Evolutionary conservation across 352 stramenopile genomes (phyloP), one percentile per base, ranked within the genome.

Genomic region (Phytophthora lateralis): DNA sequence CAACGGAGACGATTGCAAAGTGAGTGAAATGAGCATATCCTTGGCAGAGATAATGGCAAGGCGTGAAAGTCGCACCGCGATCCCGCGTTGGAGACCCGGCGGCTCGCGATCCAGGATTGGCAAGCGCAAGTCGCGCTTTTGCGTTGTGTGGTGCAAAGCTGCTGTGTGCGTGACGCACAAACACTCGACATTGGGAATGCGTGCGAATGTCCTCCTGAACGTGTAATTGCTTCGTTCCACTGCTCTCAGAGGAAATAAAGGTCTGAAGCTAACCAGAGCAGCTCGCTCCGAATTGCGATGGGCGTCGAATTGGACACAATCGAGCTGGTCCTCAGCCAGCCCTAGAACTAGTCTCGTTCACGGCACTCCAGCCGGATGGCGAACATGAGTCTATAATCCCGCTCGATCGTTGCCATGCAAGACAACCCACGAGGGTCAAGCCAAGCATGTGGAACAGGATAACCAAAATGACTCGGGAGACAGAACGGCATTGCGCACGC

Each of bases 1-100:
- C 6, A 48, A 32, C 42, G 21, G 11, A 39, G 34, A 21, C 44
- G 26, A 24, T 54, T 54, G 54, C 2, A 41, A 54, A 61, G 27
- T 61, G 53, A 53, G 43, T 26, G 17, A 26, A 30, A 11, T n/a
- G 17, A 45, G 30, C 10, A 37, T 5, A 7, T 37, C 3, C 30
- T 37, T 6, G 39, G 6, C 2, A 2, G 21, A 45, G 39, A 15
- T 11, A 27, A 45, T 15, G 2, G 37, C 37, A 9, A 43, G 37
- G 15, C 30, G 35, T 18, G 35, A 37, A 37, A 37, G 30, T 4
- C 14, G 14, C 35, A 41, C 35, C 30, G 3, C 30, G 30, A 10
- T 37, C 8, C 3, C 30, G 12, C 5, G 35, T 37, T 15, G 9
- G 30, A 37, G 30, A 15, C 30, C 30, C 4, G 35, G 14, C 35